phyloP scores from a whole-genome alignment of 2,329 filamentous ascomycete species.

The Aspergillus pseudotamarii region DNA sequence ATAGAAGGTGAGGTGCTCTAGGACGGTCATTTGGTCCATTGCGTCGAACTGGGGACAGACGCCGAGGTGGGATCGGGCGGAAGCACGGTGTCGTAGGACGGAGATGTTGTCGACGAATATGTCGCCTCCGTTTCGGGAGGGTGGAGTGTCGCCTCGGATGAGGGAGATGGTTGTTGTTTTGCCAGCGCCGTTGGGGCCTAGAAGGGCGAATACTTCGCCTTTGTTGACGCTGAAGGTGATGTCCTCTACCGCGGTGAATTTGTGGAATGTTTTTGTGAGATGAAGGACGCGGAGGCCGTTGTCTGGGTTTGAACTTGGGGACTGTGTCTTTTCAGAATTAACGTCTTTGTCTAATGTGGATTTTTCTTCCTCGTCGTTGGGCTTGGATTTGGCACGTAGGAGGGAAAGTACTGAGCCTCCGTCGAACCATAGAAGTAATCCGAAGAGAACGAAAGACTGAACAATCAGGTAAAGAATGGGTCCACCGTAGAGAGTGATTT shows the following conservation, averaged over 20 bases:
- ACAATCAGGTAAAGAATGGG: slow-evolving; percentile 81
- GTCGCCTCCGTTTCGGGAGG: slow-evolving; percentile 71
- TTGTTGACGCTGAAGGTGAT: slow-evolving; percentile 79
- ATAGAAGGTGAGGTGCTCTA: slow-evolving; percentile 86
- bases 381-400: slow-evolving; percentile 49
- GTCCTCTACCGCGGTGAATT: slow-evolving; percentile 81
- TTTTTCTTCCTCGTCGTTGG: slow-evolving; percentile 46
- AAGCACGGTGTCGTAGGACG: slow-evolving; percentile 70
- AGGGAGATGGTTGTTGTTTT: slow-evolving; percentile 89
- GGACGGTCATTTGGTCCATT: slow-evolving; percentile 86
- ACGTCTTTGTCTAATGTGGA: slow-evolving; percentile 60
- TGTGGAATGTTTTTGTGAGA: slow-evolving; percentile 77
- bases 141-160: slow-evolving; percentile 84
- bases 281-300: slow-evolving; percentile 79
- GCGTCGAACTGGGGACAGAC: slow-evolving; percentile 90
- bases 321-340: slow-evolving; percentile 64
- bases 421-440: slow-evolving; percentile 77
- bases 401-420: slow-evolving; percentile 67
- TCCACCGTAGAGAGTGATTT: slow-evolving; percentile 75
- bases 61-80: slow-evolving; percentile 76
- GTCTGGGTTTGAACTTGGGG: slow-evolving; percentile 58
- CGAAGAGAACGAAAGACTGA: slow-evolving; percentile 72
- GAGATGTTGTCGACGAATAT: slow-evolving; percentile 78
- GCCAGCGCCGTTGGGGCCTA: slow-evolving; percentile 89
- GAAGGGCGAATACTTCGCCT: slow-evolving; percentile 82